A percentile compares a stretch with the other conserved stretches of the same genome.
Conservation (phyloP, 805 yeast species). For the Hanseniaspora taiwanica region DNA sequence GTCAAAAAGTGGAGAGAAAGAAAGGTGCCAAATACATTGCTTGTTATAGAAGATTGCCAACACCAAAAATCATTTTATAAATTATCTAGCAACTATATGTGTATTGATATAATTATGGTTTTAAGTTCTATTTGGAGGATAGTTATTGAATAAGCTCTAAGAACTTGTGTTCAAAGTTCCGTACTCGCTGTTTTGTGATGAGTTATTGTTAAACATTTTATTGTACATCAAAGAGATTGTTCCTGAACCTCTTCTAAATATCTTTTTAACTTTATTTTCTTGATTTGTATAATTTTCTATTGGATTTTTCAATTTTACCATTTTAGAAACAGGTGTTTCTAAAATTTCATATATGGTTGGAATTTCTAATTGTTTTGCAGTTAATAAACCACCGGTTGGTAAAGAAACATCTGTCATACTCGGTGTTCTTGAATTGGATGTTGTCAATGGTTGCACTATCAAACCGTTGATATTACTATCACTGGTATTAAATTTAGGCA, state of each 20-base stretch:
- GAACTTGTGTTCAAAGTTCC: background rate
- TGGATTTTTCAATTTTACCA: background rate
- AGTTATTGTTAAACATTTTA: slow-evolving; percentile 8
- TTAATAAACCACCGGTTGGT: slow-evolving; percentile 7
- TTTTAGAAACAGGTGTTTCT: slow-evolving; percentile 6
- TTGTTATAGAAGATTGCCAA: slow-evolving; percentile 64
- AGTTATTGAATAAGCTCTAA: too few relatives aligned
- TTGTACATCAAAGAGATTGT: slow-evolving; percentile 24
- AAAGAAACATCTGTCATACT: slow-evolving; percentile 6
- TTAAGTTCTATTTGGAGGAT: background rate
- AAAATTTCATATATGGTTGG: slow-evolving; percentile 27
- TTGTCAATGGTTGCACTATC: background rate
- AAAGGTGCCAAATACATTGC: slow-evolving; percentile 80
- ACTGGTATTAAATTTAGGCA: slow-evolving; percentile 1
- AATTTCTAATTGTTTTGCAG: slow-evolving; percentile 22
- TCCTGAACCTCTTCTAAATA: slow-evolving; percentile 28
- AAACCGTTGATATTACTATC: background rate
- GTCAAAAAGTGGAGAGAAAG: slow-evolving; percentile 89
- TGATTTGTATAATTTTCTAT: slow-evolving; percentile 20
- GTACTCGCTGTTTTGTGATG: slow-evolving; percentile 4
- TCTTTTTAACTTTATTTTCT: slow-evolving; percentile 14
- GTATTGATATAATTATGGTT: slow-evolving; percentile 8
- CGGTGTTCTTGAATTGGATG: background rate
- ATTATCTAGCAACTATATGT: too few relatives aligned
- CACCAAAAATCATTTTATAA: slow-evolving; percentile 27